Conservation (phyloP, 192 early-diverging fungal species). For the Coemansia sp. region DNA sequence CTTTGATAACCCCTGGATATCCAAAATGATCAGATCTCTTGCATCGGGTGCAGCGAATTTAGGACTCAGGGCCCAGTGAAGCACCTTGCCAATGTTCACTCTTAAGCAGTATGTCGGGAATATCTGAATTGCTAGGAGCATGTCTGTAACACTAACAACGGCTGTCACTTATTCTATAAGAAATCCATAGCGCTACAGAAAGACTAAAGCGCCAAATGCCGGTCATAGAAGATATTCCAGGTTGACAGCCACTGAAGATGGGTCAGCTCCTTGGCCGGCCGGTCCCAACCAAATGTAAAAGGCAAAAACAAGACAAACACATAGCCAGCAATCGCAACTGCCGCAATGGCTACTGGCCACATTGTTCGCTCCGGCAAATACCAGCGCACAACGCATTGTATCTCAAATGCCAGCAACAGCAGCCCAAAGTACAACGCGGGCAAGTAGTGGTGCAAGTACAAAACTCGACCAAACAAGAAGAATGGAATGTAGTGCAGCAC, state of each 20-base stretch:
- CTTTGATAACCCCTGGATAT: too few relatives aligned
- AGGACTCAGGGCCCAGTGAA: too few relatives aligned
- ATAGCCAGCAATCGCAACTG: constrained; percentile 9
- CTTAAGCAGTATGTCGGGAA: too few relatives aligned
- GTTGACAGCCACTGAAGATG: constrained; percentile 62
- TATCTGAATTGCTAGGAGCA: too few relatives aligned
- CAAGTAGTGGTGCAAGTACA: constrained; percentile 68
- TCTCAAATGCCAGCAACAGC: constrained; percentile 61
- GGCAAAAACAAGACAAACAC: constrained; percentile 69
- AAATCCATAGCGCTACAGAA: too few relatives aligned
- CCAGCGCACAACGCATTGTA: constrained; percentile 60
- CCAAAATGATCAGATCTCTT: too few relatives aligned
- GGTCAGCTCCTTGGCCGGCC: constrained; percentile 51
- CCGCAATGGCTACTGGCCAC: constrained; percentile 1
- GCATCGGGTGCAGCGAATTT: too few relatives aligned
- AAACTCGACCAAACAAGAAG: constrained; percentile 67
- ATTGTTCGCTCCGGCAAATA: constrained; percentile 41
- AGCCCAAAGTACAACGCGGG: constrained; percentile 68
- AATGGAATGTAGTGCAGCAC: constrained; percentile 64
- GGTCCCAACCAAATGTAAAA: constrained; percentile 70
- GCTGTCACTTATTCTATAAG: too few relatives aligned
- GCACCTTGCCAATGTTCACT: too few relatives aligned
- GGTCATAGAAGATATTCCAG: constrained; percentile 65
- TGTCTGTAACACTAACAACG: too few relatives aligned
- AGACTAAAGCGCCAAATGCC: neutral